Evolutionary conservation across 2,329 filamentous ascomycete genomes (phyloP).

Genomic region (Davidsoniella virescens): DNA sequence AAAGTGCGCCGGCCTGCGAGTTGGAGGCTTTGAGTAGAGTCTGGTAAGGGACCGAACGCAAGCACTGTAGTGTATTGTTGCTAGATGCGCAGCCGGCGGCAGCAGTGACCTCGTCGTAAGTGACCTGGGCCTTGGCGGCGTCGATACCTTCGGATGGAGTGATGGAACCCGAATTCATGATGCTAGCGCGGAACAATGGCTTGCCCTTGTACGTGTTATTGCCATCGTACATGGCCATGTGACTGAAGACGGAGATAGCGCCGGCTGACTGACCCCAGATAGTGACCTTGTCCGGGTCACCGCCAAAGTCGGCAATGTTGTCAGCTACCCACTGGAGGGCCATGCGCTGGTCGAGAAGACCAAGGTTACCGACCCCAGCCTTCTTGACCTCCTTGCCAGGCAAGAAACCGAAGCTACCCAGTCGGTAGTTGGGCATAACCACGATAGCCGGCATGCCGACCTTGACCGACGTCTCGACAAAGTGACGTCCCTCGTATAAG

Average conservation of each 20-base stretch:
- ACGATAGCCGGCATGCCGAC: constrained; percentile 42
- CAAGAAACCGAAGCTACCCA: constrained; percentile 47
- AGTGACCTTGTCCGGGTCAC: constrained; percentile 46
- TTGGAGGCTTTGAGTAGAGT: constrained; percentile 39
- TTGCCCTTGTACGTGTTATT: constrained; percentile 47
- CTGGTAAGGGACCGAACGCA: constrained; percentile 35
- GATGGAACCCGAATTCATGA: constrained; percentile 45
- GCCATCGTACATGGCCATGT: constrained; percentile 45
- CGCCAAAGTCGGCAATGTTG: constrained; percentile 49
- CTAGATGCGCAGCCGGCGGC: constrained; percentile 36
- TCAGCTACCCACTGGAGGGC: constrained; percentile 47
- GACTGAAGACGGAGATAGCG: constrained; percentile 44
- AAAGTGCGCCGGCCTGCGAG: constrained; percentile 38
- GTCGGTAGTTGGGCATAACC: constrained; percentile 48
- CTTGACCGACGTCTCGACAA: constrained; percentile 22
- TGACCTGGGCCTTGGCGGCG: constrained; percentile 35
- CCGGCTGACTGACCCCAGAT: constrained; percentile 48
- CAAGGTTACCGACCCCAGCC: constrained; percentile 41
- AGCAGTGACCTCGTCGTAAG: constrained; percentile 35
- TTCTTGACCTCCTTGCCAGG: constrained; percentile 37
- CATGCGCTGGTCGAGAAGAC: constrained; percentile 42
- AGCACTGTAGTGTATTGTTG: constrained; percentile 34
- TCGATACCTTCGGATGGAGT: constrained; percentile 36
- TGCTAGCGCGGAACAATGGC: constrained; percentile 45
- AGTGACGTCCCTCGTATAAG: constrained; percentile 23